Base-by-base conservation (phyloP, 164 flowering plant genomes). In the Vitis amurensis region DNA sequence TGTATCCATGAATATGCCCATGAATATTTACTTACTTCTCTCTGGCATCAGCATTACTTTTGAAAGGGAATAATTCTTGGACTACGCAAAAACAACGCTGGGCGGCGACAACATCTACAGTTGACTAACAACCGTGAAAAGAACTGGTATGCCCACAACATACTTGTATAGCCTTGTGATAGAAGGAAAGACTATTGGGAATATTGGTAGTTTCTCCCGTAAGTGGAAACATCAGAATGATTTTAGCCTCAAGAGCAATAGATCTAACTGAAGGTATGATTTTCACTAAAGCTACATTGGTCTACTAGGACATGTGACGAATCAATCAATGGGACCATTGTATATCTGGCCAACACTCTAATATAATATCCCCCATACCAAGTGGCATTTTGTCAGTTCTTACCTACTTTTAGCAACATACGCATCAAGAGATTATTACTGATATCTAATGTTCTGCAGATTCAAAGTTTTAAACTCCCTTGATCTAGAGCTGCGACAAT, bases 311-410 rank as follows among this genome's bases (percentile, higher is more conserved):
- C 75, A 76, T 68, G 67, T 68, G 66, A 30, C 7, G 7, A 61
- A 68, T 47, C 73, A 59, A 74, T 59, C 65, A 64, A 71, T 64
- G 64, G 79, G 79, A 65, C 79, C 79, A 77, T 66, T 55, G 56
- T 29, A 66, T 59, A 63, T 66, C 72, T 67, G 70, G 80, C 77
- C 74, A 76, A 74, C 77, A 64, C 70, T 71, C 17, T 68, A 68
- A 62, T 67, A 67, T 31, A 77, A 77, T 67, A 64, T 70, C 73
- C 71, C 17, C 71, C 17, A 71, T 64, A 66, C 59, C 77, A 76
- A 73, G 83, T 83, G 84, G 87, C 84, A 66, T 77, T 74, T 83
- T 86, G 90, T 80, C 88, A 76, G 64, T 69, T 75, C 61, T 68
- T 66, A 72, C 74, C 74, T 19, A 67, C 78, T 76, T 84, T 79